phyloP scores from a whole-genome alignment of 176 grass and related monocot genomes.

The Oryza meyeriana region DNA sequence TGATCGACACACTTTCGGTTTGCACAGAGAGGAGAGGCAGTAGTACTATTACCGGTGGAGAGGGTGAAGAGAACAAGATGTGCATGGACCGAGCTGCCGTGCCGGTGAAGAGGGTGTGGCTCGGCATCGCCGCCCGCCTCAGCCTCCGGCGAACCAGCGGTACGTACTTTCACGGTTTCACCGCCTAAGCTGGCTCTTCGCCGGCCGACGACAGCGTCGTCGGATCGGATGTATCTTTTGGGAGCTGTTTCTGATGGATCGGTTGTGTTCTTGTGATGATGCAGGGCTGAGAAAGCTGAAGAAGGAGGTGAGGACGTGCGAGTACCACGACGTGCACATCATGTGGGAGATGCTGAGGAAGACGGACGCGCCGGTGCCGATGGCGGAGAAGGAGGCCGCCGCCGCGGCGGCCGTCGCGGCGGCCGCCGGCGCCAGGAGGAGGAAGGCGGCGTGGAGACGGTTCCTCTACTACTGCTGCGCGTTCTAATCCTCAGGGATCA shows the following conservation, averaged over 20 bases:
- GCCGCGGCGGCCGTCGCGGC: slow-evolving; percentile 35
- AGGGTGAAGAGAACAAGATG: slow-evolving; percentile 22
- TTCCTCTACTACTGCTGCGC: slow-evolving; percentile 67
- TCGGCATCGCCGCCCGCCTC: slow-evolving; percentile 46
- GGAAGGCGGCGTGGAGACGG: slow-evolving; percentile 43
- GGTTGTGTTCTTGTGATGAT: not conserved
- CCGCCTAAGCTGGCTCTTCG: not conserved
- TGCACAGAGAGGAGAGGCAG: not conserved
- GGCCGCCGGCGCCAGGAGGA: slow-evolving; percentile 34
- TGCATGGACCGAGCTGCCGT: slow-evolving; percentile 47
- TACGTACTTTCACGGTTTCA: slow-evolving; percentile 20
- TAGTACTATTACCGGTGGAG: too few species aligned
- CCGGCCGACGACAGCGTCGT: too few species aligned
- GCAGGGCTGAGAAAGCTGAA: slow-evolving; percentile 69
- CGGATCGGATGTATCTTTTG: not conserved
- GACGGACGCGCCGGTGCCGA: slow-evolving; percentile 37
- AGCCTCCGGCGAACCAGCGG: slow-evolving; percentile 51
- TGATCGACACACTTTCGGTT: not conserved
- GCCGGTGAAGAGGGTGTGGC: slow-evolving; percentile 58
- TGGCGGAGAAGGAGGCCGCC: slow-evolving; percentile 45
- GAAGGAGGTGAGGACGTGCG: slow-evolving; percentile 92
- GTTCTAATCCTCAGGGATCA: slow-evolving; percentile 25
- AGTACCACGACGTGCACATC: slow-evolving; percentile 82
- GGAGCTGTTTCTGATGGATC: slow-evolving; percentile 14
- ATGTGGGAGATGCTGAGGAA: slow-evolving; percentile 88